A percentile compares a stretch with the other conserved stretches of the same genome.
These are phyloP conservation scores for Pythium dissotocum DNA, from an alignment of 352 stramenopile species.

Conservation along the genomic window DNA sequence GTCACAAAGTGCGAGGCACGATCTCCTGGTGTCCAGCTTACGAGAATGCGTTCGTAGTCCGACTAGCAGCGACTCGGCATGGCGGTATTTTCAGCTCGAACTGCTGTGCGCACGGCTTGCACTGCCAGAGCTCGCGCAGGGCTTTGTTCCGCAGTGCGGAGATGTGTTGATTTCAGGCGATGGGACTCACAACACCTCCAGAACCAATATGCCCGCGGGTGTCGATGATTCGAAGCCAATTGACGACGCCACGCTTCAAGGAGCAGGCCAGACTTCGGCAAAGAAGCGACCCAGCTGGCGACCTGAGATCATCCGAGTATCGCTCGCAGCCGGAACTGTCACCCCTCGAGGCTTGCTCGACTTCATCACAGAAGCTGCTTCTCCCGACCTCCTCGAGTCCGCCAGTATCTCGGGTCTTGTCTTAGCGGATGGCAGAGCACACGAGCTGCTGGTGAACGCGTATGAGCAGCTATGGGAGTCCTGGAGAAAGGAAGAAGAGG, in stretches of 20 bases:
- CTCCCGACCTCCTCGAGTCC: constrained; percentile 57
- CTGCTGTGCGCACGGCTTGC: constrained; percentile 76
- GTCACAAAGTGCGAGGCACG: constrained; percentile 55
- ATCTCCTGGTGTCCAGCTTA: constrained; percentile 56
- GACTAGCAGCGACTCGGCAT: constrained; percentile 33
- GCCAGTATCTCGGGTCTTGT: constrained; percentile 34
- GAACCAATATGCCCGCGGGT: neutral
- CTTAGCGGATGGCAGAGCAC: constrained; percentile 42
- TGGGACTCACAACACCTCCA: neutral
- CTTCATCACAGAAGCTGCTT: constrained; percentile 59
- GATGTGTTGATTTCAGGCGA: constrained; percentile 49
- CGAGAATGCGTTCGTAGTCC: constrained; percentile 51
- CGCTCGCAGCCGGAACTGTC: constrained; percentile 60
- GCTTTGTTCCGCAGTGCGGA: constrained; percentile 70
- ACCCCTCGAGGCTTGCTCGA: constrained; percentile 70
- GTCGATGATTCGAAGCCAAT: constrained; percentile 38
- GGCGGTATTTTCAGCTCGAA: constrained; percentile 77
- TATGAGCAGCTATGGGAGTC: constrained; percentile 79
- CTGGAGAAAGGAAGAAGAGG: constrained; percentile 51
- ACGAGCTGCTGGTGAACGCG: constrained; percentile 53
- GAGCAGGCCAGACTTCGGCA: constrained; percentile 55
- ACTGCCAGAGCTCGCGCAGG: constrained; percentile 71
- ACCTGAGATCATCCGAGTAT: constrained; percentile 60
- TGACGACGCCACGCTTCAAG: constrained; percentile 69
- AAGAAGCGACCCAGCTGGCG: constrained; percentile 70